Percentiles rank a stretch among this genome's conserved stretches.
Conservation (phyloP, 148 eudicot genomes). For the Silene latifolia region DNA sequence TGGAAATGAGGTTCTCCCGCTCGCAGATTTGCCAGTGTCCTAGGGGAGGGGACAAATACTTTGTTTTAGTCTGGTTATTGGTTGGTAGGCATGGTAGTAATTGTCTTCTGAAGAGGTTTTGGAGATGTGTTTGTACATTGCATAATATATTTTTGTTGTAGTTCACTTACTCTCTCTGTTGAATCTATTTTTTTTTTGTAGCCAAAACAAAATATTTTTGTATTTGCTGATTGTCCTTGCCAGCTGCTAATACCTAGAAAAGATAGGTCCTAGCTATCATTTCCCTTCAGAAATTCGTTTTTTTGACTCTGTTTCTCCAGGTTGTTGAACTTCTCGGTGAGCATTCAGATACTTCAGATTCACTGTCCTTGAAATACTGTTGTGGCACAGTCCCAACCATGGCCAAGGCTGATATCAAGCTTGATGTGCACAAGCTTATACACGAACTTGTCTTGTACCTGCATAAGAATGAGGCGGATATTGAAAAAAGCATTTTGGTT, state of each 20-base stretch:
- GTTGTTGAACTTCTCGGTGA: constrained; percentile 63
- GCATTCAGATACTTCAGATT: constrained; percentile 33
- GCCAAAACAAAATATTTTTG: background rate
- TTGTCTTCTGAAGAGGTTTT: too few species aligned
- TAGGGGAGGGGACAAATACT: too few species aligned
- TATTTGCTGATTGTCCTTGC: background rate
- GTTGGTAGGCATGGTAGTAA: too few species aligned
- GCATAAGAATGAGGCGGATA: constrained; percentile 77
- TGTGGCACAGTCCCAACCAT: constrained; percentile 51
- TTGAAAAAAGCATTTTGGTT: constrained; percentile 82
- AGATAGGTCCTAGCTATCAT: background rate
- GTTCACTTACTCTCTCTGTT: background rate
- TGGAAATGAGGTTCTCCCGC: background rate
- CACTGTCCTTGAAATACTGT: constrained; percentile 55
- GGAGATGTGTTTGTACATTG: too few species aligned
- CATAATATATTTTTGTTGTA: too few species aligned
- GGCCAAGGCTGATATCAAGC: constrained; percentile 59
- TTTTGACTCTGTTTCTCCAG: constrained; percentile 31
- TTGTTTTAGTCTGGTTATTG: too few species aligned
- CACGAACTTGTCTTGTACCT: constrained; percentile 68
- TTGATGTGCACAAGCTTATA: constrained; percentile 62
- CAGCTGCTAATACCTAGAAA: constrained; percentile 2
- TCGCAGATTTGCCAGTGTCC: too few species aligned
- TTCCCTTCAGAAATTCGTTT: background rate
- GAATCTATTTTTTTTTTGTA: background rate